Evolutionary conservation across 2,329 filamentous ascomycete species (phyloP).

Genomic region (Chaetomiaceae sp.): DNA sequence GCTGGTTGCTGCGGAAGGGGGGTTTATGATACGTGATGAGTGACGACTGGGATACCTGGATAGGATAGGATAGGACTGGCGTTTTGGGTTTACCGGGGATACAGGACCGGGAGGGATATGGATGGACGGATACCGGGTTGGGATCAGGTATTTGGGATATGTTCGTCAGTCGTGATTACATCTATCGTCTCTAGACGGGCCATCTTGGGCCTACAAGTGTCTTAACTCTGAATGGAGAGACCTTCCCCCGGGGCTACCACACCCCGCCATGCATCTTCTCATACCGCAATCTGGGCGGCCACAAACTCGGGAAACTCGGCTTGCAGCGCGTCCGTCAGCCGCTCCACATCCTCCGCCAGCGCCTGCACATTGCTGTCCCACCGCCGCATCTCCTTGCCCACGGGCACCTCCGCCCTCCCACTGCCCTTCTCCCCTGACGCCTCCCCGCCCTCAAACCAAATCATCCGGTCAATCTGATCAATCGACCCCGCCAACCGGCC

Average conservation of each 20-base stretch:
- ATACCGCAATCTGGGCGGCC: slow-evolving; percentile 21
- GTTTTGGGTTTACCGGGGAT: neutral
- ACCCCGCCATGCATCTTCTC: neutral
- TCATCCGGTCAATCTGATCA: slow-evolving; percentile 85
- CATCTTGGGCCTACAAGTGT: neutral
- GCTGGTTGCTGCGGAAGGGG: no score
- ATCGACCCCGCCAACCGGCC: slow-evolving; percentile 82
- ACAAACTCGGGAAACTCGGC: slow-evolving; percentile 62
- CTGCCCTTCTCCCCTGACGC: slow-evolving; percentile 65
- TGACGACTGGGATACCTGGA: neutral
- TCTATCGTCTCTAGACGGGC: slow-evolving; percentile 6
- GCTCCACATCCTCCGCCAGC: slow-evolving; percentile 65
- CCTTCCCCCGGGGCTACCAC: neutral
- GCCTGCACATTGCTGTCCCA: slow-evolving; percentile 90
- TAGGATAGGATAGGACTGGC: neutral
- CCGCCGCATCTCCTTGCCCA: slow-evolving; percentile 68
- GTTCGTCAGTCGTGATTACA: slow-evolving; percentile 7
- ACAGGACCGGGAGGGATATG: neutral
- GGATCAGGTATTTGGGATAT: neutral
- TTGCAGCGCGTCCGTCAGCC: slow-evolving; percentile 42
- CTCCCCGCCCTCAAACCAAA: slow-evolving; percentile 78
- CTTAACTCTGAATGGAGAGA: neutral
- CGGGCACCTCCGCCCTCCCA: slow-evolving; percentile 57
- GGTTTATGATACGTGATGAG: neutral
- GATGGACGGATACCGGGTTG: neutral